Evolutionary conservation across 1,284 basidiomycete genomes (phyloP), one percentile per base, ranked within the genome.

Genomic region (Pseudomicrostroma phylloplanum): DNA sequence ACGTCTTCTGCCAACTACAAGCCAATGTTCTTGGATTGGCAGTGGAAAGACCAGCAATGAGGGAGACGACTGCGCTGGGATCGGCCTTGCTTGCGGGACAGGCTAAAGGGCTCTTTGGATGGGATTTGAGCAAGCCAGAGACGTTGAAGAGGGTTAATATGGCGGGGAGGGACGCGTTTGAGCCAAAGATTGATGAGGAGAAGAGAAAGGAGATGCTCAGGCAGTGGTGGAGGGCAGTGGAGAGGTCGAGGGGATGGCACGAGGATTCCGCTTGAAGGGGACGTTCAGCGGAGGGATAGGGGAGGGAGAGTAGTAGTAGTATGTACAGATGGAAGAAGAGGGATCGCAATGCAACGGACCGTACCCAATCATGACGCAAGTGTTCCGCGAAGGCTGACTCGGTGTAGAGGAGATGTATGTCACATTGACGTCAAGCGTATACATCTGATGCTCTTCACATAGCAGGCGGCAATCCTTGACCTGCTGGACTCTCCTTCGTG

Each of bases 1-100:
- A 94, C 76, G 81, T 89, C 19, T 88, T 88, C 3, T 96, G 97
- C 92, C 86, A 88, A 78, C 84, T 97, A 58, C 86, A 97, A 72
- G 92, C 94, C 1, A 90, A 97, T 77, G 83, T 96, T 56, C 89
- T 92, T 26, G 94, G 93, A 12, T 93, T 96, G 81, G 86, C 86
- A 23, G 91, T 98, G 62, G 83, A 93, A 66, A 84, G 94, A 59
- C 93, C 94, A 15, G 88, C 91, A 75, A 98, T 98, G 94, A 84
- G 93, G 79, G 94, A 98, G 89, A 92, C 91, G 9, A 98, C 94
- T 6, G 94, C 96, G 6, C 83, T 98, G 46, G 94, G 94, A n/a
- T 91, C 92, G 9, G 96, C 96, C 19, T 82, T 98, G 48, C 85
- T 96, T n/a, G 94, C 96, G 15, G 96, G 90, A 15, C 86, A 89